Percentiles rank a stretch among this genome's conserved stretches.
These are phyloP conservation scores for Gypsophila paniculata DNA, from an alignment of 179 eudicot species.

Conservation along the genomic window DNA sequence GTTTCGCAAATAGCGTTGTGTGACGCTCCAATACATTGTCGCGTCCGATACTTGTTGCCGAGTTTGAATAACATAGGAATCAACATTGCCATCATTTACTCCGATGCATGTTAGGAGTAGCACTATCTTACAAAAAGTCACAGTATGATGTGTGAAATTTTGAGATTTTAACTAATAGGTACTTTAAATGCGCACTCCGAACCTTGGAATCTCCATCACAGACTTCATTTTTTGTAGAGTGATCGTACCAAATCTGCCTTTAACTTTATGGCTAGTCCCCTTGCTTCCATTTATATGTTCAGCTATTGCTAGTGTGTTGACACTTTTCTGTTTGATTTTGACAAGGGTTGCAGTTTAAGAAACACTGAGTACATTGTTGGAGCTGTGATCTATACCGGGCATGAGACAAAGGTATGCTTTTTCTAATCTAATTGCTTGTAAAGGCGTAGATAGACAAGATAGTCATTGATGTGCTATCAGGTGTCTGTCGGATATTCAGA, in stretches of 20 bases:
- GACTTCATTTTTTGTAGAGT: background rate
- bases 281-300: background rate
- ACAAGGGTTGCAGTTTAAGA: slow-evolving; percentile 93
- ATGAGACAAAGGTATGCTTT: slow-evolving; percentile 75
- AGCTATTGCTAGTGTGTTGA: slow-evolving; percentile 4
- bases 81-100: too few relatives aligned
- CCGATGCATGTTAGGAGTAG: too few relatives aligned
- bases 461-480: slow-evolving; percentile 2
- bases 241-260: background rate
- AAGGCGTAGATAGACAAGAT: slow-evolving; percentile 3
- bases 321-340: slow-evolving; percentile 23
- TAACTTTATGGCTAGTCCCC: background rate
- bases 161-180: too few relatives aligned
- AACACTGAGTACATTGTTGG: slow-evolving; percentile 88
- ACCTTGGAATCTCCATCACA: background rate
- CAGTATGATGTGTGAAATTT: too few relatives aligned
- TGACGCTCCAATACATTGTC: too few relatives aligned
- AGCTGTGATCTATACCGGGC: slow-evolving; percentile 87
- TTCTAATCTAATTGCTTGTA: slow-evolving; percentile 8
- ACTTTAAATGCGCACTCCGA: background rate
- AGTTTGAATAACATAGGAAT: too few relatives aligned
- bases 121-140: too few relatives aligned
- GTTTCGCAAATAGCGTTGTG: too few relatives aligned
- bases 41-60: too few relatives aligned
- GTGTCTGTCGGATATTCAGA: background rate